A percentile compares a stretch with the other conserved stretches of the same genome.
Evolutionary conservation across 2,329 filamentous ascomycete genomes (phyloP).

Genomic region (Venturia asperata): DNA sequence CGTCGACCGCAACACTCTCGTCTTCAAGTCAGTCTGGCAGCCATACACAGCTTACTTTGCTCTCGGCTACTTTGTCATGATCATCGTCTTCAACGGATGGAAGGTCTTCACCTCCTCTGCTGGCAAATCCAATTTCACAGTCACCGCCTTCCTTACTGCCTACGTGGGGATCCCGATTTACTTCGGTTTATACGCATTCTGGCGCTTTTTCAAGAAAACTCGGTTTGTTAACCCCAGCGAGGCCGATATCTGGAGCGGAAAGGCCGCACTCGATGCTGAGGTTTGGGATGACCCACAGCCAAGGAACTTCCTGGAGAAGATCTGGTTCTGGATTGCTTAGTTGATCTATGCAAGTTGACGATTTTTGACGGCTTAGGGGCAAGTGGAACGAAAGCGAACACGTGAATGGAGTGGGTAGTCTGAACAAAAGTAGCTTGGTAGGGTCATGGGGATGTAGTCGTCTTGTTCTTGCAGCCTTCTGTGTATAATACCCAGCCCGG

Average conservation of each 20-base stretch:
- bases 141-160: slow-evolving; percentile 44
- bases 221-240: slow-evolving; percentile 38
- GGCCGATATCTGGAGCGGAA: slow-evolving; percentile 42
- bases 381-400: not conserved
- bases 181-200: slow-evolving; percentile 48
- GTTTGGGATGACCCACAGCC: slow-evolving; percentile 39
- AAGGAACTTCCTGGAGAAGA: slow-evolving; percentile 39
- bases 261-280: slow-evolving; percentile 41
- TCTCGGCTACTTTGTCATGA: slow-evolving; percentile 38
- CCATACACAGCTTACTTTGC: slow-evolving; percentile 33
- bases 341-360: not conserved
- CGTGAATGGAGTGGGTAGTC: too few species aligned
- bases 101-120: slow-evolving; percentile 46
- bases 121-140: slow-evolving; percentile 32
- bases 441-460: too few species aligned
- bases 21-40: slow-evolving; percentile 32
- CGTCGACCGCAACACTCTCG: slow-evolving; percentile 33
- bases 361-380: not conserved
- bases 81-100: slow-evolving; percentile 49
- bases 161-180: slow-evolving; percentile 41
- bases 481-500: too few species aligned
- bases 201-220: slow-evolving; percentile 61
- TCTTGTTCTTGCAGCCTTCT: too few species aligned
- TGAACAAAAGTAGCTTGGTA: too few species aligned
- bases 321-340: slow-evolving; percentile 44